Conservation (phyloP, 1,139 yeast genomes). For the Meyerozyma smithsonii region DNA sequence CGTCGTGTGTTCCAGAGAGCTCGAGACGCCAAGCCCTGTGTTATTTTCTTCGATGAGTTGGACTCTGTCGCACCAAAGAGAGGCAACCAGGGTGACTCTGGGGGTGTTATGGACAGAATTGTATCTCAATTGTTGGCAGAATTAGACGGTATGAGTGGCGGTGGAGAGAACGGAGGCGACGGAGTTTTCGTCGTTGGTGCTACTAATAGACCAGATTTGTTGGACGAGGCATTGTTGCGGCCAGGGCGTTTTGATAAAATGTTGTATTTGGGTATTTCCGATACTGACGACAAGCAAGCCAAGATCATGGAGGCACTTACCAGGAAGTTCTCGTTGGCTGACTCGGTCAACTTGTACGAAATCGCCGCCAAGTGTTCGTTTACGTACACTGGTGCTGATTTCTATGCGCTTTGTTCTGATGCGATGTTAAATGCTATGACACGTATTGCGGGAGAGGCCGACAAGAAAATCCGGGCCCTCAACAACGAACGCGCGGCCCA, state of each 20-base stretch:
- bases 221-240: conserved; percentile 88
- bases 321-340: conserved; percentile 66
- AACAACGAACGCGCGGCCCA: conserved; percentile 31
- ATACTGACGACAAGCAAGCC: conserved; percentile 82
- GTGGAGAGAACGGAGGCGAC: conserved; percentile 55
- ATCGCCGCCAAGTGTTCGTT: conserved; percentile 76
- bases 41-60: conserved; percentile 92
- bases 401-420: conserved; percentile 91
- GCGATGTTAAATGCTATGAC: conserved; percentile 96
- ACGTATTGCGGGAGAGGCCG: conserved; percentile 75
- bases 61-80: conserved; percentile 98
- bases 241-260: conserved; percentile 96
- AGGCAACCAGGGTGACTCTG: conserved; percentile 97
- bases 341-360: conserved; percentile 53
- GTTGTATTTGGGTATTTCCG: conserved; percentile 89
- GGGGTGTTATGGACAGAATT: conserved; percentile 97
- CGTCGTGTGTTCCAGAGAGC: conserved; percentile 91
- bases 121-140: conserved; percentile 94
- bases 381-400: conserved; percentile 95
- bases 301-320: conserved; percentile 87
- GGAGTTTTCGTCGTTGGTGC: conserved; percentile 98
- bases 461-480: conserved; percentile 51
- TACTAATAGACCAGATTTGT: conserved; percentile 88
- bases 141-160: conserved; percentile 90
- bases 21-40: conserved; percentile 95